Conservation (phyloP, 2,329 filamentous ascomycete genomes). For the Exophiala mesophila region DNA sequence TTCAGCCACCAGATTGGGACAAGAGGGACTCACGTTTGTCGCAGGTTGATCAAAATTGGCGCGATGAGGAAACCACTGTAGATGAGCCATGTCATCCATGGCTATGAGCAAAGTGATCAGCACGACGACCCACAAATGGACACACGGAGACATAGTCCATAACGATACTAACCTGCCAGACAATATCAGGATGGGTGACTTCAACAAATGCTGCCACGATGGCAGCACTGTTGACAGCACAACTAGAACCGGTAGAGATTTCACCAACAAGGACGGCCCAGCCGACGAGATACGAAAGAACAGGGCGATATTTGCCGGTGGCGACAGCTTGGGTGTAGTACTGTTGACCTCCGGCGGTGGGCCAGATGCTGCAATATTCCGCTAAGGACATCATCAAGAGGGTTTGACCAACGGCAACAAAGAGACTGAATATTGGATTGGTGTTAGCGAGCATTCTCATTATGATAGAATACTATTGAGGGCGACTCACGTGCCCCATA, state of each 20-base stretch:
- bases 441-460: too few species aligned
- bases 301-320: conserved; percentile 10
- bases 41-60: conserved; percentile 19
- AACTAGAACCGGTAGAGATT: conserved; percentile 19
- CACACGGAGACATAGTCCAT: too few species aligned
- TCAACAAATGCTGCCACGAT: conserved; percentile 21
- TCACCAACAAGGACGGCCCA: conserved; percentile 22
- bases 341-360: conserved; percentile 21
- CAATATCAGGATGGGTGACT: conserved; percentile 18
- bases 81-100: conserved; percentile 21
- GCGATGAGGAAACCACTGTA: conserved; percentile 19
- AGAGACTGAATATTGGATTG: conserved; percentile 9
- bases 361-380: conserved; percentile 20
- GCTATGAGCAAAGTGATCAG: too few species aligned
- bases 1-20: too few species aligned
- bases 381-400: conserved; percentile 20
- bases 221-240: conserved; percentile 19
- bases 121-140: too few species aligned
- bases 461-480: too few species aligned
- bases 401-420: conserved; percentile 20
- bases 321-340: conserved; percentile 22
- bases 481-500: conserved; percentile 18
- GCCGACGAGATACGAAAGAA: conserved; percentile 19
- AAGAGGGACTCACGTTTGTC: conserved; percentile 11
- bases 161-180: conserved; percentile 13